Evolutionary conservation across 345 rosid species (phyloP).

Genomic region (Conringia planisiliqua): DNA sequence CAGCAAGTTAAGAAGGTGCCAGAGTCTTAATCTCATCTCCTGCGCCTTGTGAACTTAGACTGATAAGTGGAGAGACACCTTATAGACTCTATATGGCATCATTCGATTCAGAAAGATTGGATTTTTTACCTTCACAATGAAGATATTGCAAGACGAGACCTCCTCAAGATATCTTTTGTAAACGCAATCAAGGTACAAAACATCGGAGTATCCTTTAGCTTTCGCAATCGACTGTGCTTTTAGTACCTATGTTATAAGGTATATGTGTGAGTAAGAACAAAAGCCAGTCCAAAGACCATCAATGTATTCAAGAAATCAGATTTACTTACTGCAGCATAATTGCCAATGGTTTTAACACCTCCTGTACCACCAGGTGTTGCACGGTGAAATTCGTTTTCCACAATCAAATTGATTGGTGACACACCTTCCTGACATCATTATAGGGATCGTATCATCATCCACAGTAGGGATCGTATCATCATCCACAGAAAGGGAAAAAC

Average conservation of each 20-base stretch:
- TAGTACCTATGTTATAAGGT: constrained; percentile 13
- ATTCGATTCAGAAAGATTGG: not conserved
- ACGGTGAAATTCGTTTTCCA: constrained; percentile 44
- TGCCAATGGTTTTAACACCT: constrained; percentile 91
- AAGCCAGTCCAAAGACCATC: not conserved
- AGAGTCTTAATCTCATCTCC: not conserved
- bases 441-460: not conserved
- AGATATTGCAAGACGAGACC: constrained; percentile 39
- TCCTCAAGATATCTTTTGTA: constrained; percentile 33
- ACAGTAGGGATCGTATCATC: not conserved
- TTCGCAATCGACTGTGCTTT: constrained; percentile 37
- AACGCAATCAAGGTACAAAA: constrained; percentile 36
- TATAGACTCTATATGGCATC: not conserved
- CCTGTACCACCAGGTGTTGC: constrained; percentile 99
- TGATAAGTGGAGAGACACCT: not conserved
- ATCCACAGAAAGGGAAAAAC: not conserved
- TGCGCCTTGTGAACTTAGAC: not conserved
- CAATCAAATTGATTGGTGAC: constrained; percentile 41
- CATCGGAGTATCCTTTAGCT: constrained; percentile 37
- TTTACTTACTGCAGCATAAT: constrained; percentile 77
- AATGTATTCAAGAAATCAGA: not conserved
- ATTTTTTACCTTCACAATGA: constrained; percentile 32
- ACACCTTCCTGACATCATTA: constrained; percentile 73
- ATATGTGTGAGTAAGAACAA: not conserved
- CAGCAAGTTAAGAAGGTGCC: not conserved